Evolutionary conservation across 1,284 basidiomycete species (phyloP).

Genomic region (Ustilago shanxiensis): DNA sequence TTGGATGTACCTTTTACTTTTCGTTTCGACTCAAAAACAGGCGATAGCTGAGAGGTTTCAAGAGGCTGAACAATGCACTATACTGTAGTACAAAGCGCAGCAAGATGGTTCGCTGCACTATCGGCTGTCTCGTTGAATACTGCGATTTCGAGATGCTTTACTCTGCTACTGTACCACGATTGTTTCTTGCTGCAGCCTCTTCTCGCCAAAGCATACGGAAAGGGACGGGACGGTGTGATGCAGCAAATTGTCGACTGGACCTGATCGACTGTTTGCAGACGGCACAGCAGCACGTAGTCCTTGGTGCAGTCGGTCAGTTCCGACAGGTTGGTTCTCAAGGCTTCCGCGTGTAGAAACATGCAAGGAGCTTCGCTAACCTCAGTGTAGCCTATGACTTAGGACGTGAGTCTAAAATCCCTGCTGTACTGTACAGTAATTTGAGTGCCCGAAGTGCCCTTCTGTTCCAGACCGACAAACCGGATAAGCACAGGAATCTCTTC

Average conservation of each 20-base stretch:
- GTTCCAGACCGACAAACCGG: not conserved
- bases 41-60: not conserved
- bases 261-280: conserved; percentile 7
- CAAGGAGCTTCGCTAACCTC: not conserved
- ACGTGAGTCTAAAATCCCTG: too few relatives aligned
- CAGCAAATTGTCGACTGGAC: not conserved
- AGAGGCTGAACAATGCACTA: conserved; percentile 7
- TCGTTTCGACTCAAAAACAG: not conserved
- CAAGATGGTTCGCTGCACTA: not conserved
- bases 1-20: not conserved
- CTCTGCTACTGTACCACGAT: not conserved
- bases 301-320: not conserved
- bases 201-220: conserved; percentile 3
- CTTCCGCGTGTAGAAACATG: conserved; percentile 8
- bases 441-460: too few relatives aligned
- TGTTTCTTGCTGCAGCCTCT: not conserved
- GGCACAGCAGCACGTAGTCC: not conserved
- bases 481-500: not conserved
- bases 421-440: too few relatives aligned
- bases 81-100: not conserved
- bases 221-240: not conserved
- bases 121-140: not conserved
- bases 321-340: conserved; percentile 2
- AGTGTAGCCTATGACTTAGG: too few relatives aligned
- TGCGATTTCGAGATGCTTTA: not conserved